Conservation (phyloP, 176 grass and related monocot species). For the Urochloa ruziziensis region DNA sequence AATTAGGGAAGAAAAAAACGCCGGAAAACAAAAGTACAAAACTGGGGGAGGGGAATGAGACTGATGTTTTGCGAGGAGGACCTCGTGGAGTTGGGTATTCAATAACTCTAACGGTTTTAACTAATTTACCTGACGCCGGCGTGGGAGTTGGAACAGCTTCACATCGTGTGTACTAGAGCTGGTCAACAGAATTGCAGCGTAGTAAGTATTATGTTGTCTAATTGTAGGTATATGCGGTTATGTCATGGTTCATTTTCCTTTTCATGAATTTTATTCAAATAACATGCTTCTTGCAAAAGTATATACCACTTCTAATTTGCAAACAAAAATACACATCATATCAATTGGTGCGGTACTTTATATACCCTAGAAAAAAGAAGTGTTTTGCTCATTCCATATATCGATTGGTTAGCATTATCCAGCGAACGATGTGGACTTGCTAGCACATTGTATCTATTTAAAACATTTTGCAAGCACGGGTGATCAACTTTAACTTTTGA, state of each 20-base stretch:
- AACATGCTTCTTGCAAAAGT: background rate
- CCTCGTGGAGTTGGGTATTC: background rate
- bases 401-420: background rate
- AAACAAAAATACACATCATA: background rate
- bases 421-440: background rate
- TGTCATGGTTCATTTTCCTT: background rate
- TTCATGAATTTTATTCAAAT: background rate
- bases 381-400: background rate
- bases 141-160: background rate
- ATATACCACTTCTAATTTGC: too few relatives aligned
- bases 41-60: background rate
- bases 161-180: background rate
- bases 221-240: background rate
- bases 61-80: background rate
- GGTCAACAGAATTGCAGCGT: background rate
- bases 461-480: too few relatives aligned
- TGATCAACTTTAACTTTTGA: too few relatives aligned
- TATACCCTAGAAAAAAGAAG: background rate
- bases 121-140: background rate
- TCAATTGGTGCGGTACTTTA: background rate
- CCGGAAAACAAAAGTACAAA: background rate
- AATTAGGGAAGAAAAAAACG: slow-evolving; percentile 30
- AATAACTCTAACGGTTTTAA: background rate
- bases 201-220: background rate
- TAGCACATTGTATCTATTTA: background rate